These are phyloP conservation scores for Saturnispora besseyi DNA, from an alignment of 805 yeast species.

Conservation along the genomic window DNA sequence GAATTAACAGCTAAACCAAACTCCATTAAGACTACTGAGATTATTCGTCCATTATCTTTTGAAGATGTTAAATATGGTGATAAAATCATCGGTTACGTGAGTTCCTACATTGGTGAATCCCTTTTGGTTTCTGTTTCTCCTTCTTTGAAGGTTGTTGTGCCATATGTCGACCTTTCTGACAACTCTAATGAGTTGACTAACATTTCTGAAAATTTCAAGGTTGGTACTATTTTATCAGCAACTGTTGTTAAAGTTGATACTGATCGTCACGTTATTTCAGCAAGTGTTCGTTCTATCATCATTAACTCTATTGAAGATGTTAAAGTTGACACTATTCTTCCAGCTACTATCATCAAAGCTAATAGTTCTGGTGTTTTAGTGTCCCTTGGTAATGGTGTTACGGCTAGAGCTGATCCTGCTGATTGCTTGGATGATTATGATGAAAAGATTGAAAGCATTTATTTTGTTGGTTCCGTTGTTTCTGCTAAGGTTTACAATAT, in stretches of 20 bases:
- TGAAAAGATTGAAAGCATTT: constrained; percentile 40
- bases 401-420: constrained; percentile 60
- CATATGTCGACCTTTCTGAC: constrained; percentile 54
- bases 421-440: constrained; percentile 71
- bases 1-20: constrained; percentile 42
- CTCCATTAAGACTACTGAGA: constrained; percentile 30
- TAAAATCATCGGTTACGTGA: constrained; percentile 47
- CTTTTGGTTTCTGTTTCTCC: constrained; percentile 69
- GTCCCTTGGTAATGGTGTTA: constrained; percentile 54
- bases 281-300: constrained; percentile 36
- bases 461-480: constrained; percentile 42
- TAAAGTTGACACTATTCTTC: constrained; percentile 43
- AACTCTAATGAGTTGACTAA: constrained; percentile 40
- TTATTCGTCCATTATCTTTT: constrained; percentile 26
- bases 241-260: constrained; percentile 45
- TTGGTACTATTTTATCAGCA: constrained; percentile 62
- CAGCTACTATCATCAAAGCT: constrained; percentile 55
- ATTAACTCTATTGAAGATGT: constrained; percentile 41
- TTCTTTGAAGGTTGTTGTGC: constrained; percentile 52
- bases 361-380: constrained; percentile 54
- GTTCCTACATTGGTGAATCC: constrained; percentile 50
- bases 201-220: constrained; percentile 50
- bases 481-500: constrained; percentile 45
- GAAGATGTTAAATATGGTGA: constrained; percentile 42
- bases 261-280: constrained; percentile 33